Evolutionary conservation across 768 basidiomycete genomes (phyloP), one percentile per base, ranked within the genome.

Genomic region (Leucocoprinus leucothites): DNA sequence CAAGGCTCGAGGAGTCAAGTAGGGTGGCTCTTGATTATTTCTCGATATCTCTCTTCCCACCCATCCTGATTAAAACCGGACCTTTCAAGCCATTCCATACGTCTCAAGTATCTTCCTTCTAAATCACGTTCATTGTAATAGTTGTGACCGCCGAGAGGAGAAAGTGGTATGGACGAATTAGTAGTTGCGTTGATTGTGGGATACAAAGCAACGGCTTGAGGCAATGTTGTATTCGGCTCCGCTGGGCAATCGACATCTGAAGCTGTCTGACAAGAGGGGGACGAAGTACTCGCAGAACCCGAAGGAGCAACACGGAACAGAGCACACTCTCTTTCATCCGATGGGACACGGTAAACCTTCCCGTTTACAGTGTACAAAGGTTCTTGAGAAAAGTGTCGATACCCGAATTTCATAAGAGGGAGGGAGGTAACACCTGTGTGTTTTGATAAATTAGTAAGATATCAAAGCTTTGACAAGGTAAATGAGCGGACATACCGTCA

Each of bases 81-180:
- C 55, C 71, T 66, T 19, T 69, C 64, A 9, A 82, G 63, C 79
- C 76, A 81, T 13, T 61, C 53, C 53, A 80, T 69, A 48, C 79
- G 70, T 13, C 72, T 70, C 13, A 67, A 34, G 9, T 78, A 64
- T 3, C 46, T 21, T 49, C 69, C 70, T 61, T 85, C 82, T 63
- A 81, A 68, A 61, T 84, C 79, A 31, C 81, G 70, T 14, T 73
- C 73, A 55, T 77, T 81, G 65, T 84, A 85, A 63, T 85, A 86
- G 58, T 84, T 84, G 64, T 86, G 82, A 2, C 84, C 84, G 11
- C 82, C 83, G 26, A 73, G 70, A 19, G 82, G 81, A 58, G 77
- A 74, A 14, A 71, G 53, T 19, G 54, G 48, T 22, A 48, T 43
- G 9, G 60, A 60, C n/a, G 57, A 50, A 1, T 45, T 48, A 3